Evolutionary conservation across 1,284 basidiomycete genomes (phyloP).

Genomic region (Pseudozyma sp.): DNA sequence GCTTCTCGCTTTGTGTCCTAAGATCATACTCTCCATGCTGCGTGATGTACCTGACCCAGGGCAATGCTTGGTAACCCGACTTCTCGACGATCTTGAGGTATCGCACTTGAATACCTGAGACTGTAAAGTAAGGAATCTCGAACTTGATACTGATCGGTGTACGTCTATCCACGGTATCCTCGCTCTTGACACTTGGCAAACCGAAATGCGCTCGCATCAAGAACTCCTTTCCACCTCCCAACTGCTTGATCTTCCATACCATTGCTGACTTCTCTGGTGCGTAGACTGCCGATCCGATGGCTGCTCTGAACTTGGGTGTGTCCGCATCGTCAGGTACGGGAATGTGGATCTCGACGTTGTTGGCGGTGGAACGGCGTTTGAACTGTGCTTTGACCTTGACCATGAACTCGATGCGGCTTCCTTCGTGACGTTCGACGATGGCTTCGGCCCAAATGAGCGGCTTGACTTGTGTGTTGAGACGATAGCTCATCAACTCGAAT

Average conservation of each 20-base stretch:
- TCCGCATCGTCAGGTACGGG: conserved; percentile 98
- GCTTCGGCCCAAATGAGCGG: conserved; percentile 99
- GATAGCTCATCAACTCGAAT: conserved; percentile 98
- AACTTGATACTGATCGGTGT: conserved; percentile 96
- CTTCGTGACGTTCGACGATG: conserved; percentile 91
- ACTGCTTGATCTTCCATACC: conserved; percentile 69
- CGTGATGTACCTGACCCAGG: conserved; percentile 79
- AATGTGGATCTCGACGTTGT: conserved; percentile 98
- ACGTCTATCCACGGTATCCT: conserved; percentile 83
- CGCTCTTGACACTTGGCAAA: conserved; percentile 70
- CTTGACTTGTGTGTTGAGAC: conserved; percentile 94
- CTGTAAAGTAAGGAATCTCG: conserved; percentile 96
- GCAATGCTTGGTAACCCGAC: conserved; percentile 87
- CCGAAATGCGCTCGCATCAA: conserved; percentile 69
- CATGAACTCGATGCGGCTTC: conserved; percentile 95
- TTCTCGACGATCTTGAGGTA: conserved; percentile 99
- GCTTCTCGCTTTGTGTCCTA: conserved; percentile 66
- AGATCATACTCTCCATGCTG: conserved; percentile 90
- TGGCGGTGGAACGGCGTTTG: conserved; percentile 94
- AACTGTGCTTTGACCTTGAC: conserved; percentile 99
- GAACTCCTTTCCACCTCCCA: conserved; percentile 67
- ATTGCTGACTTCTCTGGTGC: conserved; percentile 68
- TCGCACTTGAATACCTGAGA: conserved; percentile 92
- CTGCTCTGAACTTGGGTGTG: conserved; percentile 87
- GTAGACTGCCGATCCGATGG: conserved; percentile 65